phyloP scores from a whole-genome alignment of 2,329 filamentous ascomycete species.

The Diaporthe citriasiana region DNA sequence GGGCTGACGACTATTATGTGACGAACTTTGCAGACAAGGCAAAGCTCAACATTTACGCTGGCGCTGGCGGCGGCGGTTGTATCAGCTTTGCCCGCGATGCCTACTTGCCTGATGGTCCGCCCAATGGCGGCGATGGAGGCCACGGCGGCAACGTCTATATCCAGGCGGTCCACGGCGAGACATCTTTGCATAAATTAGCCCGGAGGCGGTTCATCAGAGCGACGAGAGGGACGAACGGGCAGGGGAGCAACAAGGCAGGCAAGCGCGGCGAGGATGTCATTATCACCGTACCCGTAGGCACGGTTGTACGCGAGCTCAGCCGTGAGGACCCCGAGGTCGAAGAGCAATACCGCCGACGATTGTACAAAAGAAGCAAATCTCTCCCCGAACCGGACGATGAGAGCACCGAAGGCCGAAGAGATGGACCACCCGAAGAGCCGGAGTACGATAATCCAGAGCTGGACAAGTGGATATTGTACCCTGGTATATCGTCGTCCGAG shows the following conservation, averaged over 20 bases:
- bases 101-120: constrained; percentile 87
- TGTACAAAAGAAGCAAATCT: constrained; percentile 47
- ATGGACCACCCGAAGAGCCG: constrained; percentile 58
- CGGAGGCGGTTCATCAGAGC: constrained; percentile 82
- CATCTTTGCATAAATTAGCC: constrained; percentile 91
- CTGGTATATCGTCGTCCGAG: constrained; percentile 80
- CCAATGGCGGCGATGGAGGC: constrained; percentile 95
- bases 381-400: constrained; percentile 41
- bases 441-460: constrained; percentile 62
- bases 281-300: constrained; percentile 92
- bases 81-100: constrained; percentile 95
- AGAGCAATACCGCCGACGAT: constrained; percentile 61
- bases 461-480: constrained; percentile 89
- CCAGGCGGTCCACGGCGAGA: constrained; percentile 91
- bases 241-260: constrained; percentile 80
- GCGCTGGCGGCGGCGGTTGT: constrained; percentile 89
- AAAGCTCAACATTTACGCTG: constrained; percentile 81
- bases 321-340: constrained; percentile 83
- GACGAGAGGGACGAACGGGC: constrained; percentile 81
- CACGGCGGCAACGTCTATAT: constrained; percentile 94
- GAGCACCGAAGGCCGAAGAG: constrained; percentile 51
- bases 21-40: constrained; percentile 91
- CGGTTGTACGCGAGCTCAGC: constrained; percentile 86
- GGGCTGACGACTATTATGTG: constrained; percentile 85
- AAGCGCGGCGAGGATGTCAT: constrained; percentile 88